Evolutionary conservation across 208 protist species (phyloP), one percentile per base, ranked within the genome.

Genomic region (Angomonas deanei): DNA sequence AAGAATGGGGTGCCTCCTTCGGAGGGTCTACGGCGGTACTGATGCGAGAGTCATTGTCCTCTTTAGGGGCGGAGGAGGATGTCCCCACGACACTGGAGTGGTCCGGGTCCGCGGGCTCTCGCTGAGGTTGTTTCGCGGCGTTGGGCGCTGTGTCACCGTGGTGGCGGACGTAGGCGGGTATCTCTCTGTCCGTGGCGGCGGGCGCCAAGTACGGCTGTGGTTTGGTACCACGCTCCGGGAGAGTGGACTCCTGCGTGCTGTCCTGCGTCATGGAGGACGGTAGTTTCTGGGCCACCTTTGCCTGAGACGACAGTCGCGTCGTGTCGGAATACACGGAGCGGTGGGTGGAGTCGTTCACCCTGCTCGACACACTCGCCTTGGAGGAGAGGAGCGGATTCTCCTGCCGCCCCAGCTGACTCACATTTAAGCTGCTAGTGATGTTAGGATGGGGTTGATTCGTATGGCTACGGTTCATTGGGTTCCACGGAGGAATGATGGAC

Each of bases 361-460:
- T 23, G 8, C 32, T 30, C 36, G 47, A 28, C 10, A 52, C 57
- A 19, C 80, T 76, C 34, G 63, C 62, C n/a, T 67, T 32, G 0
- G 76, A 82, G 19, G 61, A 70, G 8, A 93, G 68, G 3, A 93
- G 76, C 4, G 87, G 87, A 62, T 93, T 93, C 3, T 89, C 82
- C 19, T 60, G 70, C 13, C 78, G 73, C 0, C 76, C 74, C 23
- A 87, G 62, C n/a, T 76, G 71, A 67, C 76, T 87, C n/a, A 54
- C 71, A 52, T 68, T 53, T 21, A 70, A 68, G 10, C 60, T 82
- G 33, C 70, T 70, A 48, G 50, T 46, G 34, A 61, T 75, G 63
- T 73, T 60, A n/a, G 36, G n/a, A n/a, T n/a, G n/a, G n/a, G n/a
- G n/a, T n/a, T n/a, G n/a, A n/a, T n/a, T n/a, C n/a, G n/a, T n/a